Base-by-base conservation (phyloP, 257 asterid species). In the Scutellaria barbata region DNA sequence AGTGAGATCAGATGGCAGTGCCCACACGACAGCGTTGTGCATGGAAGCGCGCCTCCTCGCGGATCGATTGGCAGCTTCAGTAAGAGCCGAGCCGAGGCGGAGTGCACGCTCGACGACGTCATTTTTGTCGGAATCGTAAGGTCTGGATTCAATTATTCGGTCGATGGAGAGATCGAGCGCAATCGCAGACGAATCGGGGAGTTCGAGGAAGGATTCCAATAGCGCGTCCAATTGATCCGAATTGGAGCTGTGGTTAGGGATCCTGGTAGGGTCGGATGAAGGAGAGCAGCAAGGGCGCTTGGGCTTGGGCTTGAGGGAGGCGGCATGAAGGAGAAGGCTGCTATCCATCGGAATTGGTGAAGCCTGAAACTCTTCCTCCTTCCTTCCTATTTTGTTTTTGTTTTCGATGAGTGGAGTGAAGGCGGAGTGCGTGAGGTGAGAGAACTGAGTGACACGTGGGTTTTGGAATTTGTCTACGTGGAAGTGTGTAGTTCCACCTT, bases 1-100 rank as follows among this genome's bases (percentile, higher is more conserved):
- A 25, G 98, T 90, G 80, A 92, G 90, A 83, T 92, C 95, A 55
- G 85, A 64, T 12, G 95, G 86, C 43, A 92, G 83, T 12, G 85
- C 77, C 96, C 96, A 92, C 79, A 75, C 87, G 79, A 68, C 66
- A 11, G 84, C 87, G 85, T 92, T 90, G 71, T 90, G 96, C 79
- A 72, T 18, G 65, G 91, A 80, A 71, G 82, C 86, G 62, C 85
- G 87, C 72, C 80, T 85, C 72, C 96, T 80, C 46, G 89, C 81
- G 48, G 98, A 83, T 69, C 90, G 86, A 10, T 82, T 85, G 51
- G 90, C 92, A 20, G 94, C 96, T 73, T 88, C 96, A 35, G 91
- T 81, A 71, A 90, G 88, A 7, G 84, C 77, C 10, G 91, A 80
- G 55, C 92, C 98, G 56, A 92, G 83, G 45, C 79, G 83, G 46